Evolutionary conservation across 2,329 filamentous ascomycete species (phyloP), one percentile per base, ranked within the genome.

Genomic region (Trichoderma breve): DNA sequence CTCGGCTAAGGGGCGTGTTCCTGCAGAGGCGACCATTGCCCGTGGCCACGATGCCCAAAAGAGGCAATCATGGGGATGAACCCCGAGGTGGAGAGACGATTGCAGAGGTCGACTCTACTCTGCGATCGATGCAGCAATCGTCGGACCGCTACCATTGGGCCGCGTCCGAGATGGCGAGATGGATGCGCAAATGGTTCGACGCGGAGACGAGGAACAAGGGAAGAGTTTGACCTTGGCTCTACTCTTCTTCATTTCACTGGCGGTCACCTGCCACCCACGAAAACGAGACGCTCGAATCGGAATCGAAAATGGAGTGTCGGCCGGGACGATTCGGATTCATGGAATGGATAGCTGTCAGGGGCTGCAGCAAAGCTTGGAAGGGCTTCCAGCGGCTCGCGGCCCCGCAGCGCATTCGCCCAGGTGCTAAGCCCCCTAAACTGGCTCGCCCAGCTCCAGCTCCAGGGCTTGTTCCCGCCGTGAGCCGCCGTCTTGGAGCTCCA

Each of bases 251-350:
- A 53, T 57, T 68, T 72, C 57, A 62, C 21, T 9, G 26, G 39
- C 39, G 28, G 69, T 71, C 69, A 71, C 61, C 69, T 71, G 69
- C 61, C 55, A 47, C 55, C 47, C 60, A 71, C 60, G 61, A 71
- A 71, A 71, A 71, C 51, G 53, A 71, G 58, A 32, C 47, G 61
- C 57, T 71, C 70, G 70, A 72, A 72, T 68, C 70, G 70, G 70
- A 72, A 72, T 64, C 58, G 47, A 64, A 24, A 26, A 70, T 55
- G 68, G 55, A 51, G 43, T 53, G 61, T 36, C 57, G 15, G 64
- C 70, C 70, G 70, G 70, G 70, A 68, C 70, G 70, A 72, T 72
- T 72, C 70, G 70, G 70, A 72, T 72, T 72, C 70, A 64, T 64
- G 36, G 34, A 36, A 15, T 11, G 12, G 7, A 6, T 3, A 36